phyloP scores from a whole-genome alignment of 495 filamentous ascomycete genomes.

The Xylaria flabelliformis region DNA sequence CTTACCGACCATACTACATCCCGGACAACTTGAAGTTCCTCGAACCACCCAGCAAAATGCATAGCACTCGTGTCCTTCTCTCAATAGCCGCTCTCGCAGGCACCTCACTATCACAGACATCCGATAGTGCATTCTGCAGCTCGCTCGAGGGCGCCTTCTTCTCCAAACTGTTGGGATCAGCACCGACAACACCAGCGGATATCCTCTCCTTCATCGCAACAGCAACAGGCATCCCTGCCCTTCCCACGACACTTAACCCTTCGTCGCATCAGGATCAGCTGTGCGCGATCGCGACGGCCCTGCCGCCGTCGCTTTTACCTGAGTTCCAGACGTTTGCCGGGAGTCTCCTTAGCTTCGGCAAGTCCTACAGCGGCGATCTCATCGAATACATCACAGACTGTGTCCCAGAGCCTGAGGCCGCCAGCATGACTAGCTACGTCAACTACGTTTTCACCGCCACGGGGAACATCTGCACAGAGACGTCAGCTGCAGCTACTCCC shows the following conservation, averaged over 20 bases:
- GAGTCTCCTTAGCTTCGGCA: background rate
- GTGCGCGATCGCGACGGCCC: slow-evolving; percentile 2
- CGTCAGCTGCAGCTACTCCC: background rate
- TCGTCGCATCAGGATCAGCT: background rate
- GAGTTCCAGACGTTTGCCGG: background rate
- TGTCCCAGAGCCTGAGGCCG: background rate
- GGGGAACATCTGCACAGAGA: slow-evolving; percentile 1
- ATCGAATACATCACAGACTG: slow-evolving; percentile 14
- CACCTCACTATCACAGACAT: slow-evolving; percentile 14
- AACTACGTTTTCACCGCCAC: background rate
- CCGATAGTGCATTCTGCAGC: background rate
- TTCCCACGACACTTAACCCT: background rate
- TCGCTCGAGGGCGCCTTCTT: background rate
- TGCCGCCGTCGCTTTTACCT: slow-evolving; percentile 7
- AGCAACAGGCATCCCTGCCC: background rate
- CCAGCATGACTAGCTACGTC: slow-evolving; percentile 4
- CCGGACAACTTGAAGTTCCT: background rate
- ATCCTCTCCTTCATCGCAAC: slow-evolving; percentile 18
- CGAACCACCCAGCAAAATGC: slow-evolving; percentile 1
- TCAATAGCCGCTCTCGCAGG: slow-evolving; percentile 16
- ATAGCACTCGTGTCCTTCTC: slow-evolving; percentile 2
- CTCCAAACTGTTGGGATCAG: background rate
- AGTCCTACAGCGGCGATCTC: background rate
- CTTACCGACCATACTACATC: background rate
- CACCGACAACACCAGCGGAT: background rate